Base-by-base conservation (phyloP, 2,329 filamentous ascomycete species). In the Ophiostoma angusticollis region DNA sequence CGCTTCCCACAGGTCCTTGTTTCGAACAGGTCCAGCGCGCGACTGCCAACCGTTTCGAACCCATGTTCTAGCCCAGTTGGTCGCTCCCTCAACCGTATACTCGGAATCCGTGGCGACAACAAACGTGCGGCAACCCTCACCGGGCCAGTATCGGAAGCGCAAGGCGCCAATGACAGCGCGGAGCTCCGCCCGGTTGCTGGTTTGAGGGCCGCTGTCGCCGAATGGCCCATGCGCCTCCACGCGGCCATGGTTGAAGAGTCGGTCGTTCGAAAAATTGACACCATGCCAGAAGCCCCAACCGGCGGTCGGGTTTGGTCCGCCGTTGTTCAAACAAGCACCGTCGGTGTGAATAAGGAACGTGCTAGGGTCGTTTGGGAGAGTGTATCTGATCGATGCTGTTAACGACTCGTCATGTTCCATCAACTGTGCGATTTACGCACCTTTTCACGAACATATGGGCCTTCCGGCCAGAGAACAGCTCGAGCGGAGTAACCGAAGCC, bases 1-100 rank as follows among this genome's bases (percentile, higher is more conserved):
- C n/a, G n/a, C 50, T 46, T 71, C 53, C 68, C 72, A 75, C 17
- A 74, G 44, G 43, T 76, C 68, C 42, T 50, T 54, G 43, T 74
- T 73, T 49, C 64, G 64, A 32, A 72, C 64, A 1, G 47, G 42
- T 1, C 12, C 45, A 0, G 56, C 52, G 1, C 37, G 43, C 8
- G 54, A 66, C 42, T 27, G 58, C 68, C 70, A 76, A 6, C 52
- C 58, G 12, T 62, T 64, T 6, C 37, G 37, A 6, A 62, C 35
- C 70, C 70, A 74, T 0, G 28, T 51, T 41, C 48, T 55, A 0
- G 57, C 51, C 59, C 62, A 67, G 11, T 51, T 39, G 1, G 66
- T 70, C 7, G 61, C 51, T 7, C 67, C 65, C 12, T 62, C 47
- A 1, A 62, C 59, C 6, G 69, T 63, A 47, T 73, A 73, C 35